A percentile compares a stretch with the other conserved stretches of the same genome.
phyloP scores from a whole-genome alignment of 176 grass and related monocot genomes.

The Oryza nivara region DNA sequence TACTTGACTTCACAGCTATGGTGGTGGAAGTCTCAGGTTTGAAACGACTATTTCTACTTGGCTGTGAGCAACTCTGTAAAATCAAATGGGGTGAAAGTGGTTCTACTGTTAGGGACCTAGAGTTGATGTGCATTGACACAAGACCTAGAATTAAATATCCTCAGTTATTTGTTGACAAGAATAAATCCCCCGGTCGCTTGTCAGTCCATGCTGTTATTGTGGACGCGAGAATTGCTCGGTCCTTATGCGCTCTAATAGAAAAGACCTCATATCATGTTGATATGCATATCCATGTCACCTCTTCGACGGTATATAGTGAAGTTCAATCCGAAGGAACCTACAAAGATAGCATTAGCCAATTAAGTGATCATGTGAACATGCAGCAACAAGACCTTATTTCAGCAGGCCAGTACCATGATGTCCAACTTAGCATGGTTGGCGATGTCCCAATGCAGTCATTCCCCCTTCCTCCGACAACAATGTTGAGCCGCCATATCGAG shows the following conservation, averaged over 20 bases:
- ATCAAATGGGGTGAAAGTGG: not conserved
- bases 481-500: constrained; percentile 4
- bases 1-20: constrained; percentile 13
- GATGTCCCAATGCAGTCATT: not conserved
- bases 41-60: not conserved
- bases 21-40: not conserved
- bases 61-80: not conserved
- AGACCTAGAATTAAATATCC: not conserved
- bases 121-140: constrained; percentile 20
- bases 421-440: not conserved
- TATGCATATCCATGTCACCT: not conserved
- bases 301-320: not conserved
- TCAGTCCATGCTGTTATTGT: not conserved
- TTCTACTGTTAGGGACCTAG: not conserved
- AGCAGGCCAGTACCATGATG: not conserved
- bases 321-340: not conserved
- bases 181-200: not conserved
- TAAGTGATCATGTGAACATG: not conserved
- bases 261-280: not conserved
- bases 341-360: not conserved
- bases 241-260: fast-evolving
- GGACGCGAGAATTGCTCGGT: not conserved
- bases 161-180: not conserved
- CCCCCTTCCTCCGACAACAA: not conserved
- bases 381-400: not conserved